Percentiles rank a stretch among this genome's conserved stretches.
These are phyloP conservation scores for Erythrobasidium hasegawianum DNA, from an alignment of 1,284 basidiomycete genomes.

Conservation along the genomic window DNA sequence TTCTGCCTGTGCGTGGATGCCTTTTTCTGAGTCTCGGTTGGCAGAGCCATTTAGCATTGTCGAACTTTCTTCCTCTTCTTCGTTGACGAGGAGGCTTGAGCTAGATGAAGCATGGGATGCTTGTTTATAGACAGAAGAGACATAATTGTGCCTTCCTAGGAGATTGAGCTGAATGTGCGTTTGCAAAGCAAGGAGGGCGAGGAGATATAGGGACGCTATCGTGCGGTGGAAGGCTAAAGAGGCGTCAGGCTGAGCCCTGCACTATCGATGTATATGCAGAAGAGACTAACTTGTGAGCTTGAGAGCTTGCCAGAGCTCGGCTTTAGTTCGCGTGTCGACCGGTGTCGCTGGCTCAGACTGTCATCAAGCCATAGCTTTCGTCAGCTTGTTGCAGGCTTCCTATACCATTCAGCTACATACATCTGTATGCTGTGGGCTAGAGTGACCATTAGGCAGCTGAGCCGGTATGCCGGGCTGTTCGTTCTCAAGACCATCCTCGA, in stretches of 20 bases:
- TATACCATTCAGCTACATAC: not conserved
- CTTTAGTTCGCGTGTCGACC: constrained; percentile 54
- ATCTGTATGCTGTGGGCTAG: not conserved
- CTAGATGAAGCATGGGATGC: constrained; percentile 8
- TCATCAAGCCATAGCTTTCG: not conserved
- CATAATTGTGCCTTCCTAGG: constrained; percentile 75
- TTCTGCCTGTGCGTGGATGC: constrained; percentile 58
- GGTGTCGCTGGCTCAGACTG: not conserved
- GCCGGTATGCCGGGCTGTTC: not conserved
- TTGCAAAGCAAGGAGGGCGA: constrained; percentile 72
- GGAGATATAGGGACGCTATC: constrained; percentile 76
- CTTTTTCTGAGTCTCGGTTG: constrained; percentile 41
- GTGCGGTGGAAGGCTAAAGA: constrained; percentile 71
- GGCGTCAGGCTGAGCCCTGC: no score
- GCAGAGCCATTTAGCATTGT: not conserved
- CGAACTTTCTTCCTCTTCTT: not conserved
- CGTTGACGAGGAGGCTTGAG: constrained; percentile 1
- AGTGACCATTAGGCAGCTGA: not conserved
- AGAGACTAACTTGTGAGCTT: constrained; percentile 72
- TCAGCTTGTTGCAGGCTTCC: not conserved
- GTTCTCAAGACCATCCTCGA: not conserved
- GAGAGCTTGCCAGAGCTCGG: constrained; percentile 75
- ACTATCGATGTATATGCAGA: no score
- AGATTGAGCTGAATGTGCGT: constrained; percentile 77
- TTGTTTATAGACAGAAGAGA: constrained; percentile 62